Evolutionary conservation across 2,329 filamentous ascomycete genomes (phyloP).

Genomic region (Metarhizium rileyi): DNA sequence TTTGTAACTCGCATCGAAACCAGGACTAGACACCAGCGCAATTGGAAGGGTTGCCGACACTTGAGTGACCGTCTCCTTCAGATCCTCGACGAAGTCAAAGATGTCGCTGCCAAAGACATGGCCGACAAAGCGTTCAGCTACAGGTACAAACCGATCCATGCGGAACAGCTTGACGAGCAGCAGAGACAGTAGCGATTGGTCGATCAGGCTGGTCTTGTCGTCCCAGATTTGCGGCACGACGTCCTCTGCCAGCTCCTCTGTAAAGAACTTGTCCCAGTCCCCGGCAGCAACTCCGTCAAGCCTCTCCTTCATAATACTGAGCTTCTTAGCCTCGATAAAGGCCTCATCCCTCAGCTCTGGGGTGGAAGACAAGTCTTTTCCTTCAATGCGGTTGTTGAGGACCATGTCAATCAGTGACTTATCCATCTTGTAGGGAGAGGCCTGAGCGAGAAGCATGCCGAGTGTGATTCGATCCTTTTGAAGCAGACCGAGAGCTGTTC

Average conservation of each 20-base stretch:
- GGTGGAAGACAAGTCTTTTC: conserved; percentile 68
- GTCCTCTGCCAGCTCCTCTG: conserved; percentile 78
- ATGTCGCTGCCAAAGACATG: conserved; percentile 76
- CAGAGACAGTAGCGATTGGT: conserved; percentile 73
- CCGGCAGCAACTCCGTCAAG: conserved; percentile 51
- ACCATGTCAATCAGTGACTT: conserved; percentile 79
- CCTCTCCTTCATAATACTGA: conserved; percentile 64
- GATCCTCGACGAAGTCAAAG: conserved; percentile 75
- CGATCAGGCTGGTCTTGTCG: conserved; percentile 49
- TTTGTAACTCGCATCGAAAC: conserved; percentile 98
- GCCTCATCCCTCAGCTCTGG: conserved; percentile 55
- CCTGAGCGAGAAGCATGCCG: conserved; percentile 89
- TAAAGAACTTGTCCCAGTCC: conserved; percentile 74
- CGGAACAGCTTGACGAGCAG: conserved; percentile 90
- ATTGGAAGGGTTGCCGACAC: conserved; percentile 79
- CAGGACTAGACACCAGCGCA: conserved; percentile 85
- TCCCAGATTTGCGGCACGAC: conserved; percentile 71
- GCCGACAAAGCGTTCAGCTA: conserved; percentile 81
- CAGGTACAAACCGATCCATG: conserved; percentile 87
- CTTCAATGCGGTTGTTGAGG: conserved; percentile 66
- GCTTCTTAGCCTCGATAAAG: conserved; percentile 56
- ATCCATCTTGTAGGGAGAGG: conserved; percentile 93
- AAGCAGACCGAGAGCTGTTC: conserved; percentile 84
- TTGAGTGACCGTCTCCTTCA: conserved; percentile 75
- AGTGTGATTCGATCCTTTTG: conserved; percentile 93